Percentiles rank a stretch among this genome's conserved stretches.
These are phyloP conservation scores for Medicago ruthenica DNA, from an alignment of 306 rosid genomes.

Conservation along the genomic window DNA sequence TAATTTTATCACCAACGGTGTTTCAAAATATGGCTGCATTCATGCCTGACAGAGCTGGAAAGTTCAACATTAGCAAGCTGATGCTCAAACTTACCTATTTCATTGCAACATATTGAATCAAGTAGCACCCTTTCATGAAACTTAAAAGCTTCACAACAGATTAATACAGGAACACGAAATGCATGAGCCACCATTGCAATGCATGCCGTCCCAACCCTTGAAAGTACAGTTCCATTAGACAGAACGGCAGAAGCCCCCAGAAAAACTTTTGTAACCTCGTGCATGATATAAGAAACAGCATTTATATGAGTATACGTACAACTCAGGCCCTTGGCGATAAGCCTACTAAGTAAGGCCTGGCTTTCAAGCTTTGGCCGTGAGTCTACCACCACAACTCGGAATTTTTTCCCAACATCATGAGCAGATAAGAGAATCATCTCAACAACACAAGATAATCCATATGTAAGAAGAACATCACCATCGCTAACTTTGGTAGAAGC, in stretches of 20 bases:
- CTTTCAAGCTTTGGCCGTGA: slow-evolving; percentile 91
- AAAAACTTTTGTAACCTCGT: slow-evolving; percentile 80
- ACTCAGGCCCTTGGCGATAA: slow-evolving; percentile 70
- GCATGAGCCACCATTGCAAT: slow-evolving; percentile 95
- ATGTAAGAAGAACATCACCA: slow-evolving; percentile 87
- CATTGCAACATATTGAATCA: slow-evolving; percentile 89
- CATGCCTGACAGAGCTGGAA: neutral
- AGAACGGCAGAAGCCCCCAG: slow-evolving; percentile 81
- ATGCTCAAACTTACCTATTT: slow-evolving; percentile 64
- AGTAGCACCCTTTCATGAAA: slow-evolving; percentile 97
- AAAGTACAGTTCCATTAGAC: slow-evolving; percentile 86
- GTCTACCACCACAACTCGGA: slow-evolving; percentile 88
- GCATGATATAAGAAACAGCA: slow-evolving; percentile 83
- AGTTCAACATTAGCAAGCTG: slow-evolving; percentile 30
- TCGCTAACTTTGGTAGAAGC: slow-evolving; percentile 76
- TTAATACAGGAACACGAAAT: slow-evolving; percentile 79
- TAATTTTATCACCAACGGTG: slow-evolving; percentile 22
- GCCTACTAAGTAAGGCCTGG: slow-evolving; percentile 72
- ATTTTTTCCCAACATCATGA: slow-evolving; percentile 75
- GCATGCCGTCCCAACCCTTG: slow-evolving; percentile 88
- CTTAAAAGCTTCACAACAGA: slow-evolving; percentile 93
- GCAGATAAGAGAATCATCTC: slow-evolving; percentile 78
- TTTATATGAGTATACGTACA: slow-evolving; percentile 88
- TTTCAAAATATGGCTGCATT: slow-evolving; percentile 10
- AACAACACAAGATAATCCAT: slow-evolving; percentile 75